Conservation (phyloP, 352 stramenopile species). For the Pseudoperonospora humuli region DNA sequence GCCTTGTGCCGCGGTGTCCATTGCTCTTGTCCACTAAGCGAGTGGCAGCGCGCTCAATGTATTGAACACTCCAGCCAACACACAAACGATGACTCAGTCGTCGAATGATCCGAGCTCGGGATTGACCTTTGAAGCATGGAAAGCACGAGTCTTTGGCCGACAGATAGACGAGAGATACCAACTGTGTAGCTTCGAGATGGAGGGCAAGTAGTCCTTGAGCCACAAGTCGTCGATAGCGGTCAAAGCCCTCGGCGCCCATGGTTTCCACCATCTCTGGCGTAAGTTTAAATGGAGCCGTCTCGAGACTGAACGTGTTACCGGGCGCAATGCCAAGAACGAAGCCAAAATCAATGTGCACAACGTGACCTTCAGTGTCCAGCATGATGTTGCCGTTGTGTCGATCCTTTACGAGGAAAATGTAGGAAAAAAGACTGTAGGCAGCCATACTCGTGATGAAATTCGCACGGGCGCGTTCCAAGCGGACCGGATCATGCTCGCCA, state of each 20-base stretch:
- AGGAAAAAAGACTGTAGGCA: conserved; percentile 94
- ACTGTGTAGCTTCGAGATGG: conserved; percentile 88
- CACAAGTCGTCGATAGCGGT: conserved; percentile 89
- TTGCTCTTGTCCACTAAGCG: conserved; percentile 69
- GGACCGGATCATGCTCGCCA: conserved; percentile 29
- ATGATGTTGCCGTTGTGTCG: conserved; percentile 98
- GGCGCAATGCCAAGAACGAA: conserved; percentile 97
- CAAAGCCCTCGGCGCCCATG: conserved; percentile 83
- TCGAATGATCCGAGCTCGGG: conserved; percentile 34
- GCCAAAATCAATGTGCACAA: conserved; percentile 99
- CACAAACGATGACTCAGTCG: conserved; percentile 51
- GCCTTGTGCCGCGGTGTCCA: conserved; percentile 63
- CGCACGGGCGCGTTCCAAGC: conserved; percentile 68
- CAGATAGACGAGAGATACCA: conserved; percentile 87
- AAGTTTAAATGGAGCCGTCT: conserved; percentile 97
- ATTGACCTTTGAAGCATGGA: conserved; percentile 83
- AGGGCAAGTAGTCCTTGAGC: conserved; percentile 91
- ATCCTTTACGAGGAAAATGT: conserved; percentile 96
- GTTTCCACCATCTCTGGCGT: conserved; percentile 96
- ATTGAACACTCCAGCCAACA: conserved; percentile 37
- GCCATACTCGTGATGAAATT: conserved; percentile 94
- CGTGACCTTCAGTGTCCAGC: conserved; percentile 90
- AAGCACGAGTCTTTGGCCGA: conserved; percentile 90
- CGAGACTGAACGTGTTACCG: conserved; percentile 93
- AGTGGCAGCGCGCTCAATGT: conserved; percentile 46